These are phyloP conservation scores for Arthrobotrys entomopaga DNA, from an alignment of 2,329 filamentous ascomycete species.

Conservation along the genomic window DNA sequence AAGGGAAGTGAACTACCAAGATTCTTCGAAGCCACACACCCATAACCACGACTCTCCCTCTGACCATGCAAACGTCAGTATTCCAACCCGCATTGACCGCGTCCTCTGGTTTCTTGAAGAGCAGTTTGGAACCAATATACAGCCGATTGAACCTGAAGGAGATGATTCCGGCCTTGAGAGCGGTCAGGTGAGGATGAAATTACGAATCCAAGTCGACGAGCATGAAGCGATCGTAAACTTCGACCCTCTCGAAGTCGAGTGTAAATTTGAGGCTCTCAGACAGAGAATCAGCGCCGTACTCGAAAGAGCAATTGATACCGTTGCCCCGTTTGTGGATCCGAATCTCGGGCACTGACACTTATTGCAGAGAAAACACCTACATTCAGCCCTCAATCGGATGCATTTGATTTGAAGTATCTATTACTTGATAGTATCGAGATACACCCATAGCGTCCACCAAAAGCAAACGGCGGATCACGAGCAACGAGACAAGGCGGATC, in stretches of 20 bases:
- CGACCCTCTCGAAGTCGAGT: conserved; percentile 90
- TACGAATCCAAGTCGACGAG: conserved; percentile 81
- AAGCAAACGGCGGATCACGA: no score
- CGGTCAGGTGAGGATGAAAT: conserved; percentile 61
- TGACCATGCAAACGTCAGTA: conserved; percentile 76
- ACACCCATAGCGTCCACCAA: no score
- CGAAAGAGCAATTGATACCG: conserved; percentile 87
- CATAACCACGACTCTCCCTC: conserved; percentile 70
- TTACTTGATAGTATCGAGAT: no score
- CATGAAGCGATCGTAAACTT: conserved; percentile 89
- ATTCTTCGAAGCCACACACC: conserved; percentile 67
- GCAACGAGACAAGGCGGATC: not conserved
- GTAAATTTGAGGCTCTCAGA: conserved; percentile 77
- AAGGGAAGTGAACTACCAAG: conserved; percentile 7
- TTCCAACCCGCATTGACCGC: conserved; percentile 81
- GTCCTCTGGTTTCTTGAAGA: conserved; percentile 97
- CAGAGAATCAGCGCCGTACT: conserved; percentile 90
- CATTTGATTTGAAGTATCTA: no score
- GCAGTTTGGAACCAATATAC: conserved; percentile 89
- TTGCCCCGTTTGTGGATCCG: conserved; percentile 71
- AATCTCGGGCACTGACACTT: conserved; percentile 10
- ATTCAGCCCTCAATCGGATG: no score
- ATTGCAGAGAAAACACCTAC: no score
- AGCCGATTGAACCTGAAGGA: conserved; percentile 74
- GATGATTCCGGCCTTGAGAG: conserved; percentile 62